Base-by-base conservation (phyloP, 768 basidiomycete genomes). In the Macrolepiota fuliginosa region DNA sequence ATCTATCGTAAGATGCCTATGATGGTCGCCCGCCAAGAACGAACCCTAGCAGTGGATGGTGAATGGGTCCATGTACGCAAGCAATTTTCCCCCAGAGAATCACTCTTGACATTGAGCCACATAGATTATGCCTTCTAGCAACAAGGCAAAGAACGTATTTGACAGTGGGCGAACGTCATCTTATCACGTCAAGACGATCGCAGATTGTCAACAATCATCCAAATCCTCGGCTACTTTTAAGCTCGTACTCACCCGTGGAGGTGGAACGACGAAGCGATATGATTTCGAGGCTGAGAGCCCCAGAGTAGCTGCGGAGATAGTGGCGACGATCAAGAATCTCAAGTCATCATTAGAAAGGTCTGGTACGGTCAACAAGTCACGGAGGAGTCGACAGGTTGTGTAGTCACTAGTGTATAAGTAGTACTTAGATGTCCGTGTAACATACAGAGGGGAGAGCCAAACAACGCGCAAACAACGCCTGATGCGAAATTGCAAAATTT, bases 261-360 rank as follows among this genome's bases (percentile, higher is more conserved):
- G 46, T 81, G 86, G 45, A 90, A 88, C 60, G 46, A 61, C 60
- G 66, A 99, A 98, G 80, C 81, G 94, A 40, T 98, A 98, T 71
- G 96, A 98, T 68, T 98, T 97, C 70, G 97, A 99, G 75, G 96
- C 95, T 0, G 96, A 96, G 73, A 94, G 77, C 65, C 81, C 90
- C 1, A 89, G 87, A 72, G 70, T 87, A 59, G 94, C 96, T 51
- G 88, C 79, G 63, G 91, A 94, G 70, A 92, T 94, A 62, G 91
- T 92, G 53, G 84, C 88, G 66, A 87, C 82, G 4, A 85, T 93
- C 64, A 84, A 82, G 64, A 76, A 78, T 46, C 75, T 94, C 58
- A 91, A 89, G 70, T 69, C 81, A 6, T 80, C 81, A 1, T 71
- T 90, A 65, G 90, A 92, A 58, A 77, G 88, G 13, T 82, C 86